Base-by-base conservation (phyloP, 2,329 filamentous ascomycete genomes). In the Monilinia fructigena region DNA sequence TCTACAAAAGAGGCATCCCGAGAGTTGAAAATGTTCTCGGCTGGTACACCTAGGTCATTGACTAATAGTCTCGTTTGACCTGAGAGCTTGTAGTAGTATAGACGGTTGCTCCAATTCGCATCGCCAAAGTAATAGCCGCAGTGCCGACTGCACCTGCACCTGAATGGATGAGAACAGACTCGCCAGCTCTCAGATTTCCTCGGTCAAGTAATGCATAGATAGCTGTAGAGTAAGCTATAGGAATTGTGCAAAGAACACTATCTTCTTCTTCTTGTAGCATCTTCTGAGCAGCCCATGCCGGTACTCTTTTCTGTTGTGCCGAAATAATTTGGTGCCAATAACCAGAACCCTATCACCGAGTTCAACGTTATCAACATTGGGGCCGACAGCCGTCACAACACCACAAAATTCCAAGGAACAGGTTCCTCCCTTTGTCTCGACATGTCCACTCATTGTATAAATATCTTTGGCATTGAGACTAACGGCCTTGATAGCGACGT, bases 121-220 rank as follows among this genome's bases (percentile, higher is more conserved):
- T 70, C 2, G 74, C 74, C 0, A 80, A 48, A 3, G 70, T 66
- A n/a, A 80, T 78, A 1, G 75, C 74, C 0, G 78, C 78, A 52
- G 75, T 74, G 4, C 79, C 79, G 11, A 79, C 68, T 6, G 72
- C 76, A 16, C 78, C 77, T 4, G 77, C 70, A 1, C 73, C 79
- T 4, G 73, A 69, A 55, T 80, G 78, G 0, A 80, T 76, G 10
- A 80, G 67, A 0, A 80, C 69, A 0, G 68, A 72, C 50, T 80
- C 74, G 0, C 69, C 70, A 40, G 69, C 67, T 3, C 38, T 35
- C 2, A 77, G 55, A 7, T 70, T 68, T 10, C 69, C 75, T 11
- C 74, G 63, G 38, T 75, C 68, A 16, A 72, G 66, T 0, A 76
- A 61, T 0, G 71, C 68, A 58, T 75, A 71, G 64, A 73, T 74